Evolutionary conservation across 345 rosid species (phyloP).

Genomic region (Cardamine chenopodiifolia): DNA sequence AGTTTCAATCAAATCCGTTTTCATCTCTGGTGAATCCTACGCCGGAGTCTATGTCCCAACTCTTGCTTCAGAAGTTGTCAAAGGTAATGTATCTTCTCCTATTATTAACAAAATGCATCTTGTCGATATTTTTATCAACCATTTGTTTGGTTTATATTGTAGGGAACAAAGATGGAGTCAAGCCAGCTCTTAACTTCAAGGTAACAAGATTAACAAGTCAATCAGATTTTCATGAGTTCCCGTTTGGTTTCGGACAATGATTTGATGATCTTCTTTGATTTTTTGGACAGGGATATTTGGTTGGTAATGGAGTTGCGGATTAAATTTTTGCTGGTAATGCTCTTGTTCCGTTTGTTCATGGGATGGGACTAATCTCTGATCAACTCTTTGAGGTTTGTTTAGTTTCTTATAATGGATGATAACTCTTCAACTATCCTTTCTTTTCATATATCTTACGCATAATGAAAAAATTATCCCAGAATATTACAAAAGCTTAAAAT

Average conservation of each 20-base stretch:
- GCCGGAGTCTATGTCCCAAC: conserved; percentile 95
- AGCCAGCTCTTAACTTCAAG: conserved; percentile 76
- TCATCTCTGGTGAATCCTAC: conserved; percentile 90
- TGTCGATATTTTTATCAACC: background rate
- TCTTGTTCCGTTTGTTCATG: conserved; percentile 86
- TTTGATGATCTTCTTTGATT: background rate
- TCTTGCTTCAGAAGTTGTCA: conserved; percentile 76
- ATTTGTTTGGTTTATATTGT: conserved; percentile 16
- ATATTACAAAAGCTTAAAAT: conserved; percentile 55
- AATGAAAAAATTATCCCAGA: conserved; percentile 45
- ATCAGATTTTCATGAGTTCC: background rate
- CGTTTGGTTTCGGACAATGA: background rate
- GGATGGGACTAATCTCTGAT: conserved; percentile 92
- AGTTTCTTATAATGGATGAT: background rate
- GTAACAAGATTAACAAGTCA: conserved; percentile 40
- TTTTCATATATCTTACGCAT: background rate
- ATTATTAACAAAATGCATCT: background rate
- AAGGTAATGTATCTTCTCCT: conserved; percentile 51
- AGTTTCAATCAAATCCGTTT: conserved; percentile 82
- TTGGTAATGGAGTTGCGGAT: conserved; percentile 95
- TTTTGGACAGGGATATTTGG: conserved; percentile 69
- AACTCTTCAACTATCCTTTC: background rate
- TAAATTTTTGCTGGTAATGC: conserved; percentile 75
- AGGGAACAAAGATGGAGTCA: conserved; percentile 69
- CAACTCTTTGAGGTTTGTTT: conserved; percentile 68